Conservation (phyloP, 2,329 filamentous ascomycete genomes). For the Fusarium sp. region DNA sequence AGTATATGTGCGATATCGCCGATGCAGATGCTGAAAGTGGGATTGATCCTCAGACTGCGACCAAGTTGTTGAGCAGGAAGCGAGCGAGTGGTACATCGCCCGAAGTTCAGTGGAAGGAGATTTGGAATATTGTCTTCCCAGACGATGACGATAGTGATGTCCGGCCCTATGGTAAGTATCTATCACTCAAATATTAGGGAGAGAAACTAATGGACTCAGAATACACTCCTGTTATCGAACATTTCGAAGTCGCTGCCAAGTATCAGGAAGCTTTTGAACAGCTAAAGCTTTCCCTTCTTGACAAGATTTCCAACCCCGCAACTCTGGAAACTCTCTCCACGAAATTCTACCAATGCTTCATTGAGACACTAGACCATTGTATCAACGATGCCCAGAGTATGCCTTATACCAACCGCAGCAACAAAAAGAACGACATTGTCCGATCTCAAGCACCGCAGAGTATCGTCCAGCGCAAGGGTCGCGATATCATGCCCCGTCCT, state of each 20-base stretch:
- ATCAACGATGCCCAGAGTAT: conserved; percentile 53
- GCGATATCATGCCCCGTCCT: conserved; percentile 50
- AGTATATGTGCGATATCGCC: conserved; percentile 58
- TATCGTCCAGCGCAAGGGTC: conserved; percentile 43
- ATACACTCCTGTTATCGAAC: conserved; percentile 58
- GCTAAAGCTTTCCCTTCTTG: conserved; percentile 52
- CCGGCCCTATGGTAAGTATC: conserved; percentile 48
- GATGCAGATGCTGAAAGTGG: conserved; percentile 58
- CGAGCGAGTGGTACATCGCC: conserved; percentile 55
- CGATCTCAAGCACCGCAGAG: conserved; percentile 36
- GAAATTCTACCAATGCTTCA: conserved; percentile 58
- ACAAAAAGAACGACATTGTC: conserved; percentile 54
- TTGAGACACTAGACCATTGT: conserved; percentile 56
- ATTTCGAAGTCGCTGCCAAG: conserved; percentile 55
- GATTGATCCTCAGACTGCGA: conserved; percentile 57
- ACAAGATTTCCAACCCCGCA: conserved; percentile 56
- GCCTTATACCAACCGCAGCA: conserved; percentile 58
- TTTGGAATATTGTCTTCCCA: conserved; percentile 59
- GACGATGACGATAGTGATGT: conserved; percentile 56
- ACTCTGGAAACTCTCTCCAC: conserved; percentile 56
- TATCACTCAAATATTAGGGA: no score
- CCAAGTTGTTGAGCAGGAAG: conserved; percentile 57
- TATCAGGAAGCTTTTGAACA: conserved; percentile 54
- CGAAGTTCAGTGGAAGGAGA: conserved; percentile 57
- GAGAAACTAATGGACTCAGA: no score